Conservation (phyloP, 345 rosid species). For the Arabidopsis arenosa region DNA sequence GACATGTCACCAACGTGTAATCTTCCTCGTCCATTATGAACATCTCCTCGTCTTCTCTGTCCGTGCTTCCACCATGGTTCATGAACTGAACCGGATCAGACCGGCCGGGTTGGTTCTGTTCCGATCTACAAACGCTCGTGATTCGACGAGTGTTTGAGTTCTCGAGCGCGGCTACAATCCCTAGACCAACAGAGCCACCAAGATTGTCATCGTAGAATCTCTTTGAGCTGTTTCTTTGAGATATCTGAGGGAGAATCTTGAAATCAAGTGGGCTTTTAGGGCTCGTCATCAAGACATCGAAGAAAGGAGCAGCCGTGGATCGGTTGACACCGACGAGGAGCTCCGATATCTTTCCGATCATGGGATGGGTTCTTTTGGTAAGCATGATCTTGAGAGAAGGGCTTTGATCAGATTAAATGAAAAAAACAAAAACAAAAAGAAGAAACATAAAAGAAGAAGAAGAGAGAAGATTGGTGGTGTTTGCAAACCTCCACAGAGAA, state of each 20-base stretch:
- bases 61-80: slow-evolving; percentile 36
- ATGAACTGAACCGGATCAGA: slow-evolving; percentile 52
- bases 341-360: slow-evolving; percentile 75
- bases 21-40: slow-evolving; percentile 60
- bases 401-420: neutral
- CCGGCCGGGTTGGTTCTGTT: slow-evolving; percentile 34
- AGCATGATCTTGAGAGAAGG: slow-evolving; percentile 47
- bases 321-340: slow-evolving; percentile 64
- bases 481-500: slow-evolving; percentile 43
- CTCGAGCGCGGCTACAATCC: slow-evolving; percentile 80
- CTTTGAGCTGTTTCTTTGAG: slow-evolving; percentile 64
- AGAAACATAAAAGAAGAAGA: slow-evolving; percentile 31
- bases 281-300: slow-evolving; percentile 52
- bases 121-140: slow-evolving; percentile 40
- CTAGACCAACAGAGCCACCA: slow-evolving; percentile 81
- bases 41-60: slow-evolving; percentile 53
- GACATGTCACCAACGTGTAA: slow-evolving; percentile 68
- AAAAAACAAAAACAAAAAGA: neutral
- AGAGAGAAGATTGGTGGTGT: slow-evolving; percentile 36
- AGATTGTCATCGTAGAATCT: slow-evolving; percentile 50
- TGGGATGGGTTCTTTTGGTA: slow-evolving; percentile 68
- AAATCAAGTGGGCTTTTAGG: slow-evolving; percentile 76
- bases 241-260: slow-evolving; percentile 52
- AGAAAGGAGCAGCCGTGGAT: slow-evolving; percentile 44
- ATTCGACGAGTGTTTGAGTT: slow-evolving; percentile 46